Base-by-base conservation (phyloP, 495 filamentous ascomycete species). In the Mytilinidion resinicola region DNA sequence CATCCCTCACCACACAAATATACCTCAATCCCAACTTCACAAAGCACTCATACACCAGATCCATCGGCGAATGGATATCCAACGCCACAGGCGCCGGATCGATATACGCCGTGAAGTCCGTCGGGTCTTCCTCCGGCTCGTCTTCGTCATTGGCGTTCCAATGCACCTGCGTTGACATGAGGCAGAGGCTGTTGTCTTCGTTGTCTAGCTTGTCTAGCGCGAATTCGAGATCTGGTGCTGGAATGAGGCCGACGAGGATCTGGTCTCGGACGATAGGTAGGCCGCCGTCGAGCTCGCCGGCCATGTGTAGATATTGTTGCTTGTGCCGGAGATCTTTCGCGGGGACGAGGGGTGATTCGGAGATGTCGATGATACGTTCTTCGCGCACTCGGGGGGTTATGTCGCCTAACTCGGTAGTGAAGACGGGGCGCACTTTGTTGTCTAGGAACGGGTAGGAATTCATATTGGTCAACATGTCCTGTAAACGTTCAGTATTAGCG, bases 371-470 rank as follows among this genome's bases (percentile, higher is more conserved):
- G 51, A 91, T 76, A 37, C 91, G 81, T 63, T 89, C 82, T 43
- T 78, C 76, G 11, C 88, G 86, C 4, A 86, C 73, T 9, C 84
- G 82, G 3, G 87, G 84, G 5, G 90, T 88, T 44, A 98, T 95
- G 53, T 96, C 92, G 14, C 84, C 85, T 3, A 98, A 79, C 41
- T 89, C 84, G 4, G 85, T 82, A 8, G 91, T 95, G 71, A 95
- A 93, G 25, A 92, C 76, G 4, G 91, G 89, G 49, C 92, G 90
- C 51, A 90, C 80, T 67, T 97, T 98, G 73, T 90, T 95, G 73
- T 95, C 90, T 30, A 98, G 81, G 73, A 91, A 95, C 1, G 93
- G 93, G 62, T 97, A 98, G 9, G 90, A 87, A 71, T 98, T 97
- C 85, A 98, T 90, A 63, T 95, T 90, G 0, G 91, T 96, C 30